A percentile compares a stretch with the other conserved stretches of the same genome.
Evolutionary conservation across 345 rosid genomes (phyloP).

Genomic region (Mallotus nudiflorus): DNA sequence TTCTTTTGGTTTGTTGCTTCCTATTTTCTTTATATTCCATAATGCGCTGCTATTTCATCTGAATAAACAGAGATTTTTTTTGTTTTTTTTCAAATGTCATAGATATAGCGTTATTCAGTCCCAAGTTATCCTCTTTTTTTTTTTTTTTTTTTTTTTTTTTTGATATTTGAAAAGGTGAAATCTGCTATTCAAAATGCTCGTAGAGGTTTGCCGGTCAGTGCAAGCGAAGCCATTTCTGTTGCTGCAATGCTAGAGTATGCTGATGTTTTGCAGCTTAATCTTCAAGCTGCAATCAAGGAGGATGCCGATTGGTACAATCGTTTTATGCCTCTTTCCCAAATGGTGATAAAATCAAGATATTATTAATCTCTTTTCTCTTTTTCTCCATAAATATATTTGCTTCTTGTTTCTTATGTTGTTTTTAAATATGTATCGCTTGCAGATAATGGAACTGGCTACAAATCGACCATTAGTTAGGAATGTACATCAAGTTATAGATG

Average conservation of each 20-base stretch:
- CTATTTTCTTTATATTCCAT: not conserved
- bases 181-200: slow-evolving; percentile 49
- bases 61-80: no score
- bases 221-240: slow-evolving; percentile 66
- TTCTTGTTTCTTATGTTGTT: slow-evolving; percentile 1
- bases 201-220: slow-evolving; percentile 45
- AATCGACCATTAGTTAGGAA: slow-evolving; percentile 52
- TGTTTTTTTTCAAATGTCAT: no score
- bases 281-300: slow-evolving; percentile 67
- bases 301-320: slow-evolving; percentile 64
- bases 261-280: slow-evolving; percentile 61
- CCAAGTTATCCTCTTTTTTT: no score
- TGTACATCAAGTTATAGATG: slow-evolving; percentile 68
- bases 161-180: slow-evolving; percentile 45
- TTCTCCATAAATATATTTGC: not conserved
- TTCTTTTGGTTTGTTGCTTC: slow-evolving; percentile 39
- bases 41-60: no score
- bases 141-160: not conserved
- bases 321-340: slow-evolving; percentile 72
- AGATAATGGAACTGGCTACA: slow-evolving; percentile 61
- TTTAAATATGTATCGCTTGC: slow-evolving; percentile 22
- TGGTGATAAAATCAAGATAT: slow-evolving; percentile 41
- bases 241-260: slow-evolving; percentile 54
- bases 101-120: no score
- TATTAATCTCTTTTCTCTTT: no score